These are phyloP conservation scores for Pyrenochaeta sp. DNA, from an alignment of 2,329 filamentous ascomycete species.

Conservation along the genomic window DNA sequence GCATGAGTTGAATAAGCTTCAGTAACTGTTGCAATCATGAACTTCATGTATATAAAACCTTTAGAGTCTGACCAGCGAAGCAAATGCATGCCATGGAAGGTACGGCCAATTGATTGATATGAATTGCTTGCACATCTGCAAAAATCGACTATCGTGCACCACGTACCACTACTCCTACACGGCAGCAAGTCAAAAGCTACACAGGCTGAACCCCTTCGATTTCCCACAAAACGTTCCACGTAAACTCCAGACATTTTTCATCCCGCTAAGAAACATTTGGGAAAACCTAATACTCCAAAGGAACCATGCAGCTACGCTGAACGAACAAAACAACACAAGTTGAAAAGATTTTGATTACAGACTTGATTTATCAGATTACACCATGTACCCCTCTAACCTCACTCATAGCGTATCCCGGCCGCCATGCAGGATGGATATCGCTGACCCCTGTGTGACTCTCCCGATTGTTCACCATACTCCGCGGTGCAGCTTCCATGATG, in stretches of 20 bases:
- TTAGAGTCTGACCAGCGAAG: no score
- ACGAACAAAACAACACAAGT: not conserved
- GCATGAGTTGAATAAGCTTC: no score
- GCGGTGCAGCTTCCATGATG: slow-evolving; percentile 69
- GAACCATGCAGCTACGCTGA: not conserved
- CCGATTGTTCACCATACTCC: slow-evolving; percentile 28
- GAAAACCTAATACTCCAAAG: not conserved
- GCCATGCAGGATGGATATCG: slow-evolving; percentile 50
- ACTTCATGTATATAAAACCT: no score
- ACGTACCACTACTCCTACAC: not conserved
- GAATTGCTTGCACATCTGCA: not conserved
- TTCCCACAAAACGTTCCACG: not conserved
- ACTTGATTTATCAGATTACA: not conserved
- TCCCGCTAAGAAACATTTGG: not conserved
- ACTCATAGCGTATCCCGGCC: slow-evolving; percentile 43
- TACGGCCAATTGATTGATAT: not conserved
- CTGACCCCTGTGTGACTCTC: slow-evolving; percentile 34
- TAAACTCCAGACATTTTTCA: not conserved
- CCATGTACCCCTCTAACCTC: slow-evolving; percentile 19
- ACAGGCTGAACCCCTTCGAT: no score
- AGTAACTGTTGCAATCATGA: no score
- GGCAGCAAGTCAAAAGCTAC: not conserved
- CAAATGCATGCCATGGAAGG: not conserved
- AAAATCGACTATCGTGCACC: not conserved
- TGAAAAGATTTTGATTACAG: not conserved